Evolutionary conservation across 495 filamentous ascomycete genomes (phyloP).

Genomic region (Copromyces sp.): DNA sequence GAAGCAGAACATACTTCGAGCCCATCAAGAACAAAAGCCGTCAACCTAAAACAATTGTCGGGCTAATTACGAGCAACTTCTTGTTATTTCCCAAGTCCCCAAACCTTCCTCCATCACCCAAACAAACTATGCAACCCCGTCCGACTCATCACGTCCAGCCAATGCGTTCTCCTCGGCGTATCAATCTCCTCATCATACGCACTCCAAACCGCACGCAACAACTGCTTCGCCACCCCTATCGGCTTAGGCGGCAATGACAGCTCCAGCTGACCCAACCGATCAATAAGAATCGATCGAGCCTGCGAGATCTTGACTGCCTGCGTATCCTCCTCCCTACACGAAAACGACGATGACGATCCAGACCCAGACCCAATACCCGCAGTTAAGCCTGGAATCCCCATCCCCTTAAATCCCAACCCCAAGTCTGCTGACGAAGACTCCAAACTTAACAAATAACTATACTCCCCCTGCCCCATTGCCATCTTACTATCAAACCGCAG

Average conservation of each 20-base stretch:
- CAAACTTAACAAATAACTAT: slow-evolving; percentile 11
- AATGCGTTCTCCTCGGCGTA: slow-evolving; percentile 19
- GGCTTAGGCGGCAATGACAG: slow-evolving; percentile 23
- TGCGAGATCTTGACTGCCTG: slow-evolving; percentile 14
- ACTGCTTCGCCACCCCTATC: slow-evolving; percentile 23
- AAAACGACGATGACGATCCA: not conserved
- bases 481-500: slow-evolving; percentile 20
- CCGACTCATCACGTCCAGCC: slow-evolving; percentile 25
- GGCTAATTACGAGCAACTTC: too few species aligned
- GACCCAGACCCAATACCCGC: not conserved
- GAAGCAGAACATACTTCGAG: too few species aligned
- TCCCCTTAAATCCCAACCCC: not conserved
- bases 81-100: too few species aligned
- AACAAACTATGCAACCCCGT: slow-evolving; percentile 25
- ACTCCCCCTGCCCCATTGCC: slow-evolving; percentile 6
- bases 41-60: too few species aligned
- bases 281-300: slow-evolving; percentile 20
- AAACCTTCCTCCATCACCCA: slow-evolving; percentile 8
- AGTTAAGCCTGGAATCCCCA: not conserved
- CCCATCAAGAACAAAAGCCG: too few species aligned
- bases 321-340: not conserved
- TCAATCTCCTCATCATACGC: slow-evolving; percentile 25
- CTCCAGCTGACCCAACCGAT: slow-evolving; percentile 19
- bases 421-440: not conserved
- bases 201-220: slow-evolving; percentile 21